Evolutionary conservation across 345 rosid species (phyloP).

Genomic region (Populus ilicifolia): DNA sequence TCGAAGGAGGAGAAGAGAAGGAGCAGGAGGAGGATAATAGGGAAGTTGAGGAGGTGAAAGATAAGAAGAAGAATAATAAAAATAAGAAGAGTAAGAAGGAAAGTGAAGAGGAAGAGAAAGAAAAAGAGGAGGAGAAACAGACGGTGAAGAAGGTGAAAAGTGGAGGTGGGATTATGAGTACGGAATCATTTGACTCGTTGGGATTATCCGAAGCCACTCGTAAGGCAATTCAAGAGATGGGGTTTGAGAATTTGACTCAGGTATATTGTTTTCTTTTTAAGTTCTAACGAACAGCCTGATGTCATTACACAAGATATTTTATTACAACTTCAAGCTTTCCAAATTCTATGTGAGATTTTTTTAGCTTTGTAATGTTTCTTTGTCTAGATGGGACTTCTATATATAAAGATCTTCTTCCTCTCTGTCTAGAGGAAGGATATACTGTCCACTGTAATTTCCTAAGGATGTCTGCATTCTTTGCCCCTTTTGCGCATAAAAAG

Average conservation of each 20-base stretch:
- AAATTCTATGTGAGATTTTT: background rate
- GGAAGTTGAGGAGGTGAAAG: background rate
- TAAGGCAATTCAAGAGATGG: constrained; percentile 69
- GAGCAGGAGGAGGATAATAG: background rate
- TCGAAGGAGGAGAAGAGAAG: constrained; percentile 4
- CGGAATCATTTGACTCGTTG: constrained; percentile 61
- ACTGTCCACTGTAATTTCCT: background rate
- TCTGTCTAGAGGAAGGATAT: background rate
- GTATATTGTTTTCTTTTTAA: constrained; percentile 21
- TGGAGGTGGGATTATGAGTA: constrained; percentile 75
- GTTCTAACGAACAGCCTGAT: background rate
- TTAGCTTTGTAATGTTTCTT: background rate
- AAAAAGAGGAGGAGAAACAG: constrained; percentile 19
- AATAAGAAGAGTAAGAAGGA: background rate
- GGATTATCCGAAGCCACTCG: constrained; percentile 65
- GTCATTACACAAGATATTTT: background rate
- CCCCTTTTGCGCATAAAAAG: background rate
- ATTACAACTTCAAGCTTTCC: background rate
- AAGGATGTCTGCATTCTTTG: background rate
- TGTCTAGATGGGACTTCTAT: background rate
- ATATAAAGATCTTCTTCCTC: too few relatives aligned
- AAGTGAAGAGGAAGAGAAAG: constrained; percentile 11
- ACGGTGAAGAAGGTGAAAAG: constrained; percentile 19
- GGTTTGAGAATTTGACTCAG: constrained; percentile 80
- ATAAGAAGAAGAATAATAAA: background rate